Percentiles rank a stretch among this genome's conserved stretches.
phyloP scores from a whole-genome alignment of 768 basidiomycete species.

The Lactarius hatsudake region DNA sequence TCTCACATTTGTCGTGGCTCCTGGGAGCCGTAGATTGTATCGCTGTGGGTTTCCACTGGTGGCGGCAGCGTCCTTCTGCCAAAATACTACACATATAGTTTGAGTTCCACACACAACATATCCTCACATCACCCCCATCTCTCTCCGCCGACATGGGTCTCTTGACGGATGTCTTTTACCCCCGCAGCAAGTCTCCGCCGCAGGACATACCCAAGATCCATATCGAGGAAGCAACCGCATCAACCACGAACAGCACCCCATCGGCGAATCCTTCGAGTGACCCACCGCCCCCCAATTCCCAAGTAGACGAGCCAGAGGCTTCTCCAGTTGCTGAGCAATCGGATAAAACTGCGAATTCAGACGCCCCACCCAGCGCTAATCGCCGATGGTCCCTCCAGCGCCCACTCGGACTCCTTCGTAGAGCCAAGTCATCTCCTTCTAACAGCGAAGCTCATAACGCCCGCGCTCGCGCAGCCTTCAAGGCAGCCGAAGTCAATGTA shows the following conservation, averaged over 20 bases:
- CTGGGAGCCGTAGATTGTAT: background rate
- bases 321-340: background rate
- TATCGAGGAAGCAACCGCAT: background rate
- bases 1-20: background rate
- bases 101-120: background rate
- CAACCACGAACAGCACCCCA: background rate
- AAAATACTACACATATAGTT: conserved; percentile 10
- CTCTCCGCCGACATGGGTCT: conserved; percentile 12
- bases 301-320: background rate
- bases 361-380: background rate
- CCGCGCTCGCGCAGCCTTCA: background rate
- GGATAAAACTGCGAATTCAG: no score
- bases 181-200: conserved; percentile 6
- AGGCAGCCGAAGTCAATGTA: background rate
- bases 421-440: conserved; percentile 1
- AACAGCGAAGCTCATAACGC: conserved; percentile 6
- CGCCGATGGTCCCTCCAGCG: conserved; percentile 19
- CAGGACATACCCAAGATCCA: background rate
- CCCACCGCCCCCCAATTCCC: background rate
- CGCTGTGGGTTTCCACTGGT: background rate
- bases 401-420: conserved; percentile 10
- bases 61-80: background rate
- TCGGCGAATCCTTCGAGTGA: background rate
- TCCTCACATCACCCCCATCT: background rate
- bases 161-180: conserved; percentile 1